Evolutionary conservation across 148 eudicot species (phyloP).

Genomic region (Persicaria maculosa): DNA sequence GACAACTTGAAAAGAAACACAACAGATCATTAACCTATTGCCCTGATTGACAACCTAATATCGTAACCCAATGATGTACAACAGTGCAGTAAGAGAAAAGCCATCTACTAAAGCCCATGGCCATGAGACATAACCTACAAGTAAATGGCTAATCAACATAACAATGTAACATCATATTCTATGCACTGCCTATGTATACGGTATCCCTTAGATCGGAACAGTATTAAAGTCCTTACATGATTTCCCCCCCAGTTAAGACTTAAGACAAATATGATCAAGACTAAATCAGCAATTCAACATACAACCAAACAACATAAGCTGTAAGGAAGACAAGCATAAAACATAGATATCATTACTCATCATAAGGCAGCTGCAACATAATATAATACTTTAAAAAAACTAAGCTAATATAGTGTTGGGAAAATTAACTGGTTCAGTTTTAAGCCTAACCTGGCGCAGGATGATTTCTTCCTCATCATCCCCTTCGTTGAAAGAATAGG

Average conservation of each 20-base stretch:
- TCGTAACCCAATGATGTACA: neutral
- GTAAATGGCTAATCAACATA: neutral
- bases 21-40: neutral
- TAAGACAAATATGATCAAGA: neutral
- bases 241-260: too few species aligned
- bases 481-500: conserved; percentile 77
- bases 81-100: neutral
- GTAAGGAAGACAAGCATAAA: neutral
- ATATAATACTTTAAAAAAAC: neutral
- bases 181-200: neutral
- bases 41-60: neutral
- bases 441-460: conserved; percentile 26
- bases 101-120: neutral
- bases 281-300: neutral
- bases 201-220: neutral
- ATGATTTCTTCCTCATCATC: conserved; percentile 56
- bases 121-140: neutral
- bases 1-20: neutral
- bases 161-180: neutral
- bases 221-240: neutral
- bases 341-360: neutral
- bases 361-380: neutral
- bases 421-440: neutral
- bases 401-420: neutral
- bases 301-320: neutral